Evolutionary conservation across 2,329 filamentous ascomycete genomes (phyloP), one percentile per base, ranked within the genome.

Genomic region (Periconia sp.): DNA sequence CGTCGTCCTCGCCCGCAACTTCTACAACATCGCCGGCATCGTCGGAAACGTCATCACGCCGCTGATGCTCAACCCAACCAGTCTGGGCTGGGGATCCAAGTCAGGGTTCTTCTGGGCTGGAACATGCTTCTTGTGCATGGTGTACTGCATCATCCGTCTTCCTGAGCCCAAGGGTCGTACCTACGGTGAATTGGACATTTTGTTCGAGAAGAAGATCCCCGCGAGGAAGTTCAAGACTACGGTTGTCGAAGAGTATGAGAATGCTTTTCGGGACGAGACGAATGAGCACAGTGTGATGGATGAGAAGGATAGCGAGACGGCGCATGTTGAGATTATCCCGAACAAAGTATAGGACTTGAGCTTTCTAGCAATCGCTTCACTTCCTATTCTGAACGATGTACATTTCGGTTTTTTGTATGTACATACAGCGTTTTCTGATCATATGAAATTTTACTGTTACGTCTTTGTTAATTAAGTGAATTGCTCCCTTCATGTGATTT

Each of bases 31-130:
- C 42, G 89, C 91, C 40, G 87, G 84, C 54, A 94, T 96, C 62
- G 76, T 95, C 62, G 89, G 85, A 70, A 88, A 87, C 37, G 56
- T 73, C 33, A 58, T 73, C 27, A 73, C 69, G 2, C 69, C 68
- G 6, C 65, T 68, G 45, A 73, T 73, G 69, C 48, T 73, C 35
- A 73, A 73, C 54, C 70, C 70, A 14, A 59, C 65, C 23, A 67
- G 69, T 13, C 72, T 69, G 69, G 64, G 69, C 72, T 96, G 91
- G 91, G 82, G 85, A 55, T 93, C 92, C 73, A 93, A 85, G 65
- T 84, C 91, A 1, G 91, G 90, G 30, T 95, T 96, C 76, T 94
- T 95, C 79, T 91, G 91, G 87, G 87, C 85, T 18, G 89, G 86
- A 2, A 87, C 91, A 46, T 92, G 89, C 73, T 89, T 90, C 75